Conservation (phyloP, 768 basidiomycete species). For the Podaxis sp. region DNA sequence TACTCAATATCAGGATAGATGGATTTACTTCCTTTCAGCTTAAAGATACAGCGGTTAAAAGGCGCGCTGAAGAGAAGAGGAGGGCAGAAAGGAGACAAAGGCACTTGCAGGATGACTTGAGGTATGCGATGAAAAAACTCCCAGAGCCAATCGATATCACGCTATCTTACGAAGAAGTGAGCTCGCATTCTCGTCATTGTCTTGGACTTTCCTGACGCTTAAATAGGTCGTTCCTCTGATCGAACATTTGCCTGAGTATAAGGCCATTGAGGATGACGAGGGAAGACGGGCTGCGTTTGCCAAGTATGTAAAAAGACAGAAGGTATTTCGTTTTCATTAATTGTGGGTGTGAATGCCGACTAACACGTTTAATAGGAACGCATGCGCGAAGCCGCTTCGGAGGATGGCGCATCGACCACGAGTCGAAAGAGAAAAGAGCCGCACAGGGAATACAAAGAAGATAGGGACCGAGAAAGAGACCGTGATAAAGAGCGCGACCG, state of each 20-base stretch:
- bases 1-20: slow-evolving; percentile 3
- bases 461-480: slow-evolving; percentile 43
- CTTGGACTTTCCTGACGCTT: not conserved
- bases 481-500: slow-evolving; percentile 40
- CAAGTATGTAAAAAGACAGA: slow-evolving; percentile 90
- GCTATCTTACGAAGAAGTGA: slow-evolving; percentile 77
- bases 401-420: slow-evolving; percentile 82
- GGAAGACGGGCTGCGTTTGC: slow-evolving; percentile 76
- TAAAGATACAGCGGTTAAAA: slow-evolving; percentile 66
- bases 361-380: slow-evolving; percentile 55
- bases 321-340: slow-evolving; percentile 44
- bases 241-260: slow-evolving; percentile 81
- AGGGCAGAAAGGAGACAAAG: slow-evolving; percentile 81
- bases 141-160: slow-evolving; percentile 77
- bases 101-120: slow-evolving; percentile 91
- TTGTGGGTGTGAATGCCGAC: not conserved
- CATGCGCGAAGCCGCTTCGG: slow-evolving; percentile 71
- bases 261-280: slow-evolving; percentile 88
- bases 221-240: slow-evolving; percentile 71
- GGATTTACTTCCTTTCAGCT: slow-evolving; percentile 45
- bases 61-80: slow-evolving; percentile 84
- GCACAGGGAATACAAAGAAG: slow-evolving; percentile 46
- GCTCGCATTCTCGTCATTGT: slow-evolving; percentile 22
- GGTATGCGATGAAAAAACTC: slow-evolving; percentile 92
- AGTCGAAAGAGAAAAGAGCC: slow-evolving; percentile 84